Conservation (phyloP, 805 yeast genomes). For the Teunomyces funiuensis region DNA sequence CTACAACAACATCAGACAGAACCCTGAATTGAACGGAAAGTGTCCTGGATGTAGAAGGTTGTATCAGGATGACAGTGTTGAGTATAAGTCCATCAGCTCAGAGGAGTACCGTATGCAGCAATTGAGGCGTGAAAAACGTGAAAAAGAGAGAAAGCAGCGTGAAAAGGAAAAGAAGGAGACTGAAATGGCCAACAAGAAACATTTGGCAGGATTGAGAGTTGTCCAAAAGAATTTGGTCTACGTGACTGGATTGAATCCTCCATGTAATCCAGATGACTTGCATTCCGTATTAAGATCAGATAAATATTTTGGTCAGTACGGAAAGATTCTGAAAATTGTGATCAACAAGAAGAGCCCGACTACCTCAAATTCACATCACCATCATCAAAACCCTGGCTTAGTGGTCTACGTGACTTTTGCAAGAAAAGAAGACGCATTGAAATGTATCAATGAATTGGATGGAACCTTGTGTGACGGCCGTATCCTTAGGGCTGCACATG, state of each 20-base stretch:
- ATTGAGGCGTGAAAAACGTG: constrained; percentile 74
- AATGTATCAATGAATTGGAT: constrained; percentile 87
- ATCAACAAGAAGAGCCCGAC: constrained; percentile 74
- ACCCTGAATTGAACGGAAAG: constrained; percentile 91
- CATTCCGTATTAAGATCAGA: constrained; percentile 82
- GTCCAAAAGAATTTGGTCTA: constrained; percentile 96
- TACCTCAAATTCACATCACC: constrained; percentile 30
- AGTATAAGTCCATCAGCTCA: constrained; percentile 75
- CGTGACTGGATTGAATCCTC: constrained; percentile 92
- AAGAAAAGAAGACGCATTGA: constrained; percentile 90
- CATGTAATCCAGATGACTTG: constrained; percentile 77
- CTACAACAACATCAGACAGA: constrained; percentile 92
- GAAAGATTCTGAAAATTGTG: constrained; percentile 90
- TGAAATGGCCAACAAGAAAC: constrained; percentile 80
- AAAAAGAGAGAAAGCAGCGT: constrained; percentile 75
- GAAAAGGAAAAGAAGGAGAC: constrained; percentile 92
- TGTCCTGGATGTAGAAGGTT: constrained; percentile 97
- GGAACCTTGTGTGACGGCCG: constrained; percentile 93
- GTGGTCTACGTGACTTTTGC: constrained; percentile 96
- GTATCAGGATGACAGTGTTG: constrained; percentile 91
- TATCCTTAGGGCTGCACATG: constrained; percentile 90
- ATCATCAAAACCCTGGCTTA: constrained; percentile 67
- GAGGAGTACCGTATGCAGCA: constrained; percentile 89
- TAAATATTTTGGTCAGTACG: constrained; percentile 97
- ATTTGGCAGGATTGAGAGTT: constrained; percentile 96